A percentile compares a stretch with the other conserved stretches of the same genome.
These are phyloP conservation scores for Mesembryanthemum crystallinum DNA, from an alignment of 148 eudicot genomes.

Conservation along the genomic window DNA sequence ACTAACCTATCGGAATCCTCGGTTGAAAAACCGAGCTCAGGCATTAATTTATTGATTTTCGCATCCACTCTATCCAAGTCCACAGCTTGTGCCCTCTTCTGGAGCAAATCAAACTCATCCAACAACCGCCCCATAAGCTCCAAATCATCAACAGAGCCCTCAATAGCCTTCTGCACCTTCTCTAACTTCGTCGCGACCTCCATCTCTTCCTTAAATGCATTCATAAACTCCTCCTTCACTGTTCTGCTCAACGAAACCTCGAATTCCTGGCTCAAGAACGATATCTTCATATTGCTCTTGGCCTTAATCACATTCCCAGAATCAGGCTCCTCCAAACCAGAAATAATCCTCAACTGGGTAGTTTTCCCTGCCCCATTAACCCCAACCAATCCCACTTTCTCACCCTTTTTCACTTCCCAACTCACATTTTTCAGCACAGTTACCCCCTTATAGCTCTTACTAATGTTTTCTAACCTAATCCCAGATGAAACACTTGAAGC, in stretches of 20 bases:
- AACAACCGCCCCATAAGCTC: conserved; percentile 94
- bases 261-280: conserved; percentile 92
- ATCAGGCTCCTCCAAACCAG: conserved; percentile 89
- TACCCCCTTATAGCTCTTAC: conserved; percentile 75
- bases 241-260: conserved; percentile 82
- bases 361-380: conserved; percentile 99
- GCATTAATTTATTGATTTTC: conserved; percentile 86
- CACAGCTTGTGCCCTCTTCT: conserved; percentile 77
- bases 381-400: conserved; percentile 92
- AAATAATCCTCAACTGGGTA: conserved; percentile 82
- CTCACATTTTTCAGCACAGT: conserved; percentile 73
- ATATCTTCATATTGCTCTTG: conserved; percentile 70
- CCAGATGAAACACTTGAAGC: conserved; percentile 92
- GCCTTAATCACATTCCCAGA: conserved; percentile 90
- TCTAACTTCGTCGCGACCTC: conserved; percentile 69
- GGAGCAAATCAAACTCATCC: conserved; percentile 92
- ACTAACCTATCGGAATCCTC: conserved; percentile 95
- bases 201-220: conserved; percentile 91
- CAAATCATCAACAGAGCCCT: conserved; percentile 78
- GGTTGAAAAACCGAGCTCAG: conserved; percentile 76
- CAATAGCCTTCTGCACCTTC: conserved; percentile 92
- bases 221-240: conserved; percentile 83
- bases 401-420: conserved; percentile 98
- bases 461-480: conserved; percentile 75
- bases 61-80: conserved; percentile 75